Conservation (phyloP, 192 early-diverging fungal species). For the Thamnidium elegans region DNA sequence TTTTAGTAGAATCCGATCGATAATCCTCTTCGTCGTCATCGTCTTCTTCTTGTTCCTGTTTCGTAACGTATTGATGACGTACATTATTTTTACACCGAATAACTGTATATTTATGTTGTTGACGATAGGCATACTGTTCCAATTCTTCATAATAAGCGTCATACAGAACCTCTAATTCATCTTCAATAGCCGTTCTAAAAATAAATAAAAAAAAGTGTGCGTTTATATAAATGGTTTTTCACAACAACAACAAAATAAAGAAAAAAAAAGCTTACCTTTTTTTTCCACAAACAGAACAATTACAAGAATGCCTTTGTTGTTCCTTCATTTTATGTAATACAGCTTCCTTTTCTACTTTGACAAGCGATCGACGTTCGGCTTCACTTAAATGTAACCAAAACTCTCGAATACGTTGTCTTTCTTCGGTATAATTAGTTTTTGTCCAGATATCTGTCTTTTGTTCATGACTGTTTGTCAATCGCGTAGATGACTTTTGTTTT, state of each 20-base stretch:
- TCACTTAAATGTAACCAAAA: slow-evolving; percentile 84
- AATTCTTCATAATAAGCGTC: slow-evolving; percentile 89
- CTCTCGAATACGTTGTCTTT: slow-evolving; percentile 75
- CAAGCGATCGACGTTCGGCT: slow-evolving; percentile 71
- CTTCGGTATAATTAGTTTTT: slow-evolving; percentile 69
- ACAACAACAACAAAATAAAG: background rate
- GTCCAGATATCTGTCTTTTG: background rate
- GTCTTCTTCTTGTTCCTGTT: slow-evolving; percentile 32
- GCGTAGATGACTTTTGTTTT: no score
- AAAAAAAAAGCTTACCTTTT: slow-evolving; percentile 55
- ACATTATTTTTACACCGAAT: background rate
- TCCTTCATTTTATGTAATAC: slow-evolving; percentile 89
- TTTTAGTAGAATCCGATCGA: background rate
- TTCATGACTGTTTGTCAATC: no score
- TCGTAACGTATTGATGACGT: slow-evolving; percentile 5
- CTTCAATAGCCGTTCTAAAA: slow-evolving; percentile 72
- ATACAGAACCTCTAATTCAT: slow-evolving; percentile 81
- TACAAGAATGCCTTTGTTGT: slow-evolving; percentile 79
- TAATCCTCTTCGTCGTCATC: slow-evolving; percentile 54
- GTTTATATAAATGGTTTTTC: background rate
- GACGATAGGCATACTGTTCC: slow-evolving; percentile 80
- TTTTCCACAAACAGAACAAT: slow-evolving; percentile 76
- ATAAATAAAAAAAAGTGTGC: background rate
- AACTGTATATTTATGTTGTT: slow-evolving; percentile 39
- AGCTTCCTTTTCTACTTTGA: slow-evolving; percentile 83